Evolutionary conservation across 2,329 filamentous ascomycete genomes (phyloP), one percentile per base, ranked within the genome.

Genomic region (Xylaria digitata): DNA sequence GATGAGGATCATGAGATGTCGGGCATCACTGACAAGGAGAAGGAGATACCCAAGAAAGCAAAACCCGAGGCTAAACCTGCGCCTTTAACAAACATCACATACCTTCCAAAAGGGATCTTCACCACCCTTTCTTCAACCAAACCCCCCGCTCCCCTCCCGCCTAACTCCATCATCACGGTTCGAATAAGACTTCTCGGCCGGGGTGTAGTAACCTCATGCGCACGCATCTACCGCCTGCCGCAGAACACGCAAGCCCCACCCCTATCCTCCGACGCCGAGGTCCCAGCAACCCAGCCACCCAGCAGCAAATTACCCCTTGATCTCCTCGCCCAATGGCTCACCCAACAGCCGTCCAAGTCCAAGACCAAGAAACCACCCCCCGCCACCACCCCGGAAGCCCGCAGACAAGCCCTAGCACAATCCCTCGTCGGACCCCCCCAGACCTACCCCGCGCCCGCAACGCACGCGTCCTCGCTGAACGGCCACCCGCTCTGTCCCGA

Each of bases 191-290:
- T 96, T 52, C 76, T 91, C 8, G 83, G 85, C 45, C 89, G 93
- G 63, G 95, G 96, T 30, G 86, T 90, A 0, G 92, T 90, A 3
- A 83, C 81, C 0, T 81, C 88, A 2, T 92, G 91, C 77, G 93
- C 95, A 3, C 88, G 96, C 42, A 89, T 98, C 70, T 99, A 98
- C 79, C 90, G 92, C 15, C 87, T 98, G 17, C 92, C 95, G n/a
- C 52, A 65, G 30, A 19, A 49, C 1, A 46, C 56, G 21, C 26
- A 65, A 11, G 32, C 21, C 6, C 32, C 37, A n/a, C 11, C 21
- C 11, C 2, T 48, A 23, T 74, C 73, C 52, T 70, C 73, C 0
- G 70, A 75, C 58, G 78, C 81, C 23, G 81, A 86, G 72, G 82
- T 87, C 6, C 81, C 85, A 11, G 81, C 83, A 1, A 83, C 83